These are phyloP conservation scores for Gossypium bickii DNA, from an alignment of 345 rosid genomes.

Conservation along the genomic window DNA sequence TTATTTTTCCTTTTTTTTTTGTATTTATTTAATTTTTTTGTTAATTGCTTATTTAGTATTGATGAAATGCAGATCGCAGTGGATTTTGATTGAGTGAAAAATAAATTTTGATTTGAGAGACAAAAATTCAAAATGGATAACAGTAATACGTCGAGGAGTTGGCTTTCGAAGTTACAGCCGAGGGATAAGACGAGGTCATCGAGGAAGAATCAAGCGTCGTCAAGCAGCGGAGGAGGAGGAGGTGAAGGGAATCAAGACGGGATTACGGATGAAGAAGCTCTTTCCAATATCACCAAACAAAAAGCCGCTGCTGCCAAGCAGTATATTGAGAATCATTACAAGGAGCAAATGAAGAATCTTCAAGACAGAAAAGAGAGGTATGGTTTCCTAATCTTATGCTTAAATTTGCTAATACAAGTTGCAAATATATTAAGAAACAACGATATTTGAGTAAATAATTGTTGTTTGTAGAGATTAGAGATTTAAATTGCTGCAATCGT, in stretches of 20 bases:
- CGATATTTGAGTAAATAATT: background rate
- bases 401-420: background rate
- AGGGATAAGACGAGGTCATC: constrained; percentile 43
- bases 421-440: background rate
- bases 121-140: constrained; percentile 35
- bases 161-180: constrained; percentile 69
- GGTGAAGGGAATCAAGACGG: constrained; percentile 22
- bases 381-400: background rate
- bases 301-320: constrained; percentile 81
- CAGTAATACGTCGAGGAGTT: constrained; percentile 56
- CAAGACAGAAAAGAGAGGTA: constrained; percentile 81
- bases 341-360: constrained; percentile 80
- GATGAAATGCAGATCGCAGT: constrained; percentile 14
- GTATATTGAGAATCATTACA: constrained; percentile 84
- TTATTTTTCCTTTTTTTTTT: background rate
- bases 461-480: background rate
- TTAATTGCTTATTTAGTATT: background rate
- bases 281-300: constrained; percentile 64
- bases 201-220: constrained; percentile 34
- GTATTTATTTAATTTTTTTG: background rate
- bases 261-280: constrained; percentile 37
- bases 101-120: background rate
- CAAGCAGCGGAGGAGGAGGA: constrained; percentile 20
- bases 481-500: background rate
- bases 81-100: background rate